Evolutionary conservation across 805 yeast species (phyloP), one percentile per base, ranked within the genome.

Genomic region (Wickerhamomyces chambardii): DNA sequence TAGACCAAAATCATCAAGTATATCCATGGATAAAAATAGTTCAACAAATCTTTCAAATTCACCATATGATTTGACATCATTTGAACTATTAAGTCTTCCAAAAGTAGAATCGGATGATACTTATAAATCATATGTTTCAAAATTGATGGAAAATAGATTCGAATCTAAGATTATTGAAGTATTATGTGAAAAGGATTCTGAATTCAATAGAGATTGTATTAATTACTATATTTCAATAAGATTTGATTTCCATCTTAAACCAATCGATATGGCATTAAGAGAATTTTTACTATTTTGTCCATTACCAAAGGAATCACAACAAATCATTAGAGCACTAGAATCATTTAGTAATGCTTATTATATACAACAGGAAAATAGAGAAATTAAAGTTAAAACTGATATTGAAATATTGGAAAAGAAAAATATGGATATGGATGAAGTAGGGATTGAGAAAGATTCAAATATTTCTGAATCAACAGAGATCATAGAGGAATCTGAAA

Each of bases 301-400:
- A 36, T 56, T 83, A 18, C 92, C 92, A 0, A 68, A 64, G 41
- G 92, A 83, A 47, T 62, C 85, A 0, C 90, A 82, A 50, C 89
- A 83, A 48, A 82, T 83, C 34, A 90, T 83, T 46, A 61, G 87
- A 32, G 66, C 79, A 4, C 56, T 83, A 29, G 72, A 70, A 35
- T 67, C 67, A 24, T 78, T 83, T 53, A 69, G 83, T 9, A 50
- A 48, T 21, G 63, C 69, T 17, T 83, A 75, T 51, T 65, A 64
- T 39, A 49, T 56, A 21, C 66, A 43, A 16, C 53, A 55, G 36
- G 30, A 27, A 16, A 28, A 40, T 26, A 31, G 19, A 15, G 34
- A 35, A 22, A 24, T 18, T 10, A 29, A 11, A 19, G 11, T 19
- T 19, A 21, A 14, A 6, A 11, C 3, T 16, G 19, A 24, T 15